Evolutionary conservation across 2,329 filamentous ascomycete species (phyloP).

Genomic region (Phaeosphaeria sp.): DNA sequence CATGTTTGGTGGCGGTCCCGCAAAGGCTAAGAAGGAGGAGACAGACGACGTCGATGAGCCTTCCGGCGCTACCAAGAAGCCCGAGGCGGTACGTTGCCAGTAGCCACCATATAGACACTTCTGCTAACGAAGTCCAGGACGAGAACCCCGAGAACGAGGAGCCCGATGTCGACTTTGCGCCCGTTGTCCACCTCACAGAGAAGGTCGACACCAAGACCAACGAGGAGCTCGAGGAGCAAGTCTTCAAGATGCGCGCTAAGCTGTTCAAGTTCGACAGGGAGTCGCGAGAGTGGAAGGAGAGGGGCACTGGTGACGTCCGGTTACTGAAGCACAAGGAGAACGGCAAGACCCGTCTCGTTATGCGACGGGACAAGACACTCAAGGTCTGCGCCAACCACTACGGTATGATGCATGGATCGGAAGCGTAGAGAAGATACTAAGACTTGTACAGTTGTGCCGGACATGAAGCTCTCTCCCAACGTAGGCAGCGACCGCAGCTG

Average conservation of each 20-base stretch:
- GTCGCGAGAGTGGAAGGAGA: slow-evolving; percentile 97
- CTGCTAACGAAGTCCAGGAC: slow-evolving; percentile 54
- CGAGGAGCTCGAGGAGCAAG: slow-evolving; percentile 96
- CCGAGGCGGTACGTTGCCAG: slow-evolving; percentile 57
- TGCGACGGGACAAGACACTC: slow-evolving; percentile 99
- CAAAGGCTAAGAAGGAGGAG: slow-evolving; percentile 89
- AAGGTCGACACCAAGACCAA: slow-evolving; percentile 98
- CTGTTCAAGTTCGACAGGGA: slow-evolving; percentile 98
- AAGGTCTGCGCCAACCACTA: slow-evolving; percentile 99
- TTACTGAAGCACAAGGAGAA: slow-evolving; percentile 99
- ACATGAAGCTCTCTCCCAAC: slow-evolving; percentile 99
- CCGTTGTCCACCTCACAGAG: slow-evolving; percentile 93
- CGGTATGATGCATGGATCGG: slow-evolving; percentile 64
- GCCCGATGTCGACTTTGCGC: slow-evolving; percentile 95
- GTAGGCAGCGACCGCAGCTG: slow-evolving; percentile 97
- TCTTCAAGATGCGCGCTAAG: slow-evolving; percentile 99
- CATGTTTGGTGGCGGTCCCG: slow-evolving; percentile 97
- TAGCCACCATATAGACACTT: not conserved
- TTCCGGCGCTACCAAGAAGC: slow-evolving; percentile 75
- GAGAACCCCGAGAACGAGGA: slow-evolving; percentile 87
- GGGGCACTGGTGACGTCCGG: slow-evolving; percentile 93
- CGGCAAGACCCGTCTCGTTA: slow-evolving; percentile 94
- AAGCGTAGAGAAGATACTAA: slow-evolving; percentile 20
- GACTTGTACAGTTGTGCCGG: slow-evolving; percentile 76
- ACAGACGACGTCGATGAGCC: slow-evolving; percentile 76